A percentile compares a stretch with the other conserved stretches of the same genome.
Evolutionary conservation across 1,284 basidiomycete genomes (phyloP).

Genomic region (Trichosporon sp.): DNA sequence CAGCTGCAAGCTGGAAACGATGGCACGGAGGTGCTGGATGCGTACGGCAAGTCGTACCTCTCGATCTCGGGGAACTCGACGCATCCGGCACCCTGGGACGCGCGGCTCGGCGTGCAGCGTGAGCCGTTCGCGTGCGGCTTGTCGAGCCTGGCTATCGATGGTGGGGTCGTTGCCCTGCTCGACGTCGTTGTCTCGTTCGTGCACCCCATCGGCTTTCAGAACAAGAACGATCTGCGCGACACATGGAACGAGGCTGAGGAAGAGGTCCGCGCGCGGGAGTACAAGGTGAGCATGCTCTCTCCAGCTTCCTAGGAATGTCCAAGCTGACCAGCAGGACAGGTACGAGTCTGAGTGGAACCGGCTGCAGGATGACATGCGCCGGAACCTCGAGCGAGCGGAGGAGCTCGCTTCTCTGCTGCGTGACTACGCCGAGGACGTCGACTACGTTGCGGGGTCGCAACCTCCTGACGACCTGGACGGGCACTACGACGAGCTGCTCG

Average conservation of each 20-base stretch:
- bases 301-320: background rate
- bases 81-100: conserved; percentile 79
- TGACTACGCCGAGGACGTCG: conserved; percentile 23
- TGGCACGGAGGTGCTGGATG: conserved; percentile 75
- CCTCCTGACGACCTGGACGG: conserved; percentile 24
- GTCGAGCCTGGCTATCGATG: conserved; percentile 73
- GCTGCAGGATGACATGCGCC: conserved; percentile 34
- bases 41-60: conserved; percentile 63
- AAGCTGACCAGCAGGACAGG: conserved; percentile 27
- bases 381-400: conserved; percentile 30
- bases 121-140: conserved; percentile 64
- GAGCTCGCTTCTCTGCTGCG: conserved; percentile 27
- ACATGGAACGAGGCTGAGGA: conserved; percentile 69
- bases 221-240: background rate
- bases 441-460: conserved; percentile 6
- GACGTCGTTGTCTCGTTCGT: conserved; percentile 60
- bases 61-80: conserved; percentile 76
- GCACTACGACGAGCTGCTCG: conserved; percentile 40
- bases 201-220: background rate
- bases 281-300: conserved; percentile 63
- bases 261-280: conserved; percentile 57
- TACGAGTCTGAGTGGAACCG: conserved; percentile 34
- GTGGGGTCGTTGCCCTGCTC: conserved; percentile 71
- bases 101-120: conserved; percentile 70
- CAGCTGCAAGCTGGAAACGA: conserved; percentile 72